phyloP scores from a whole-genome alignment of 768 basidiomycete genomes.

The Megacollybia marginata region DNA sequence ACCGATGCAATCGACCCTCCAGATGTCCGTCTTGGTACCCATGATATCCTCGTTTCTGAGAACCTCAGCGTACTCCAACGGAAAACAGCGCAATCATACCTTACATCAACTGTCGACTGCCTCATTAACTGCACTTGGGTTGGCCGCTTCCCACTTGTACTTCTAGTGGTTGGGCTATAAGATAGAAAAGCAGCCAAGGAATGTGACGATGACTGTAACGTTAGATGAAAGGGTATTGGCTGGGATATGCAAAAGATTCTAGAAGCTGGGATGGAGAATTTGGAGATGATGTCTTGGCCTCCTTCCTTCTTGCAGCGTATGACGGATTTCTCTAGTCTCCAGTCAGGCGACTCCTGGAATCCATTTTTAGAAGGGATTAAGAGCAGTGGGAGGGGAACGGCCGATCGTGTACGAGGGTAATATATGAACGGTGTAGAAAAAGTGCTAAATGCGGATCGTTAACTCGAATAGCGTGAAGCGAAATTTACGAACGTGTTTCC shows the following conservation, averaged over 20 bases:
- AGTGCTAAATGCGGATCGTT: constrained; percentile 24
- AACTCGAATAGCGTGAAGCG: constrained; percentile 1
- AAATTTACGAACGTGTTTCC: constrained; percentile 40
- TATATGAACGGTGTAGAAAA: constrained; percentile 60
- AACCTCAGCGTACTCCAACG: not conserved
- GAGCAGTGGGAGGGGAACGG: constrained; percentile 40
- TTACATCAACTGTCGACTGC: constrained; percentile 63
- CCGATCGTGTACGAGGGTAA: constrained; percentile 57
- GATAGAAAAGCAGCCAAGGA: constrained; percentile 58
- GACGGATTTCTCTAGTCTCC: constrained; percentile 39
- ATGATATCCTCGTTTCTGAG: constrained; percentile 37
- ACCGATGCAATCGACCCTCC: constrained; percentile 58
- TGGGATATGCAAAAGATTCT: constrained; percentile 51
- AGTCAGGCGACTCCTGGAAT: constrained; percentile 35
- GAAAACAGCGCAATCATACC: constrained; percentile 21
- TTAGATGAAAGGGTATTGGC: constrained; percentile 62
- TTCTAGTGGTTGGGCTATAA: constrained; percentile 36
- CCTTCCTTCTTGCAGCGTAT: constrained; percentile 30
- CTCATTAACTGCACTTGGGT: constrained; percentile 59
- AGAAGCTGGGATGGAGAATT: constrained; percentile 47
- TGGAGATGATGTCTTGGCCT: constrained; percentile 32
- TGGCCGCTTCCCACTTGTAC: constrained; percentile 23
- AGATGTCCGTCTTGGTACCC: constrained; percentile 63
- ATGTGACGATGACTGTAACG: constrained; percentile 45
- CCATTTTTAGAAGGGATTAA: constrained; percentile 28